Evolutionary conservation across 495 filamentous ascomycete genomes (phyloP).

Genomic region (Podospora anserina): DNA sequence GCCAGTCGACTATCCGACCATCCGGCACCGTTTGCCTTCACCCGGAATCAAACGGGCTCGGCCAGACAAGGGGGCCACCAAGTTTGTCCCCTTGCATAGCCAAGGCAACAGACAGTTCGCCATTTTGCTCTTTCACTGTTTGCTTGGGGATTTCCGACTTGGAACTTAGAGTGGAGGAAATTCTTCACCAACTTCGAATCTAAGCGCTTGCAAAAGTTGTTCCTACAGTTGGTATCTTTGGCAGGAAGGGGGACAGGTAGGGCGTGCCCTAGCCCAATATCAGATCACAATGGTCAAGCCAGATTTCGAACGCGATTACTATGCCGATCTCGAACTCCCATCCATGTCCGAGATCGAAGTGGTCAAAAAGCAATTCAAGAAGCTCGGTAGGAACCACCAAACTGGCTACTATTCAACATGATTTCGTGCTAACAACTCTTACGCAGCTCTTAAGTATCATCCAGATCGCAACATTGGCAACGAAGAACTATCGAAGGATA

Average conservation of each 20-base stretch:
- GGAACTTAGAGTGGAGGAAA: background rate
- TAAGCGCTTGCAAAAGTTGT: background rate
- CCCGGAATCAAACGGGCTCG: background rate
- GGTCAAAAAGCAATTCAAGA: conserved; percentile 82
- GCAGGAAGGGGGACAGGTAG: background rate
- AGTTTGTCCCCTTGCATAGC: background rate
- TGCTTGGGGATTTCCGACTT: background rate
- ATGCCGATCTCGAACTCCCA: conserved; percentile 72
- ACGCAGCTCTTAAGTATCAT: conserved; percentile 74
- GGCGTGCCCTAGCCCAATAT: conserved; percentile 6
- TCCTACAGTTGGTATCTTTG: background rate
- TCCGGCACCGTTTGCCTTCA: background rate
- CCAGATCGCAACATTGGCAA: conserved; percentile 85
- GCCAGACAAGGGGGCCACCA: background rate
- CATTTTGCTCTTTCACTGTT: conserved; percentile 10
- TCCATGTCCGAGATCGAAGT: conserved; percentile 62
- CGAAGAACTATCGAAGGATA: conserved; percentile 71
- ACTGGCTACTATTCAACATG: background rate
- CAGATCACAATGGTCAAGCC: conserved; percentile 65
- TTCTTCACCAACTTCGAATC: background rate
- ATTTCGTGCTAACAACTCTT: conserved; percentile 5
- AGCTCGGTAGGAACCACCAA: conserved; percentile 58
- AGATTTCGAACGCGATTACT: conserved; percentile 76
- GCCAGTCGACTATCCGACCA: background rate
- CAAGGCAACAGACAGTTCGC: background rate